Conservation (phyloP, 1,284 basidiomycete species). For the Porphyrellus sp. region DNA sequence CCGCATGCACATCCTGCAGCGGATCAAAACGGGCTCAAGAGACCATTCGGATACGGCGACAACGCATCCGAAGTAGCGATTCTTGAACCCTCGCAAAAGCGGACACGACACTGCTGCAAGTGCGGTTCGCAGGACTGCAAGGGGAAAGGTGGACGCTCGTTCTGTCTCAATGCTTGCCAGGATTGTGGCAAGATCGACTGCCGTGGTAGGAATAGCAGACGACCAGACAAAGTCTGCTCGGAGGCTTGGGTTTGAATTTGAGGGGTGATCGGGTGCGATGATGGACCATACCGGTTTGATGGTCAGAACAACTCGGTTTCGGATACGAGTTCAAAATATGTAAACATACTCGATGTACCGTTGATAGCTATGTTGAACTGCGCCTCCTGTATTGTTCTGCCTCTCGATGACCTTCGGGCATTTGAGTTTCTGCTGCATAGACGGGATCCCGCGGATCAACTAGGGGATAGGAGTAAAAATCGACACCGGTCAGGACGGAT, state of each 20-base stretch:
- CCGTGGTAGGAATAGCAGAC: slow-evolving; percentile 66
- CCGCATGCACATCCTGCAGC: slow-evolving; percentile 24
- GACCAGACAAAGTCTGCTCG: slow-evolving; percentile 66
- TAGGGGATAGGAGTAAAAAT: neutral
- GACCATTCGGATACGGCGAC: slow-evolving; percentile 33
- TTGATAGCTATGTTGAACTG: slow-evolving; percentile 12
- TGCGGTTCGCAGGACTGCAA: slow-evolving; percentile 74
- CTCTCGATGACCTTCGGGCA: neutral
- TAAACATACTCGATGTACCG: slow-evolving; percentile 7
- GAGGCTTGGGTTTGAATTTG: slow-evolving; percentile 57
- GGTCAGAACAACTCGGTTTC: neutral
- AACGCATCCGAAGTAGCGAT: slow-evolving; percentile 31
- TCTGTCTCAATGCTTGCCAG: slow-evolving; percentile 67
- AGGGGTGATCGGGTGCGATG: neutral
- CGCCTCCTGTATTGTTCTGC: slow-evolving; percentile 2
- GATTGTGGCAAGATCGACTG: slow-evolving; percentile 73
- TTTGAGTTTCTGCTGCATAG: neutral
- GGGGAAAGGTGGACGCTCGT: slow-evolving; percentile 67
- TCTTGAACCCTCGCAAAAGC: slow-evolving; percentile 41
- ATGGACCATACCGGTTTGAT: neutral
- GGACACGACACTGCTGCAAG: slow-evolving; percentile 59
- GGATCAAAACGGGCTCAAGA: slow-evolving; percentile 31
- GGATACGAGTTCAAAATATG: slow-evolving; percentile 9
- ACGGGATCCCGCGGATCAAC: no score
- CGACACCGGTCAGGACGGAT: no score